Evolutionary conservation across 257 asterid species (phyloP), one percentile per base, ranked within the genome.

Genomic region (Solanum clarkiae): DNA sequence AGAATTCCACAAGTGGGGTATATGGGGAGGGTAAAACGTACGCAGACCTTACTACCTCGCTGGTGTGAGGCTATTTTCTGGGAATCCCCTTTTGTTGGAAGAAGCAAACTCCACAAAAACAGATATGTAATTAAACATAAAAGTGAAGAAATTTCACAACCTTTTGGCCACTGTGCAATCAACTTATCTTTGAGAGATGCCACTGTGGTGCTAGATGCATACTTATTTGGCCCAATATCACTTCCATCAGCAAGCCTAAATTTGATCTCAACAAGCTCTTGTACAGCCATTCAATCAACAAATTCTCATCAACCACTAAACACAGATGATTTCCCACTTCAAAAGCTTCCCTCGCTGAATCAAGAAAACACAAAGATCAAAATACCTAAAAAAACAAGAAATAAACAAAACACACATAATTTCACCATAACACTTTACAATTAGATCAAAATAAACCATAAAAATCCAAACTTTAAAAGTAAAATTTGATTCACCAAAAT

Each of bases 241-340:
- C 93, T 91, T 72, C 98, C 98, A 91, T 95, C 99, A 86, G 95
- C 95, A 86, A 95, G 98, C 92, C 99, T 93, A 89, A 95, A 95
- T 90, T 93, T 95, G 87, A 95, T 88, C 55, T 94, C 97, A 84
- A 95, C 92, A 92, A 94, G 90, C 85, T 95, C 99, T 88, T 92
- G 94, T 85, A 85, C 94, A 92, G 97, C 97, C 99, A 95, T 95
- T 26, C 81, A 75, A 49, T 1, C 0, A 74, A 47, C 81, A 74
- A 74, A 3, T 24, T 85, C 89, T 88, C 77, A 81, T 75, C 89
- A 84, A 84, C 91, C 84, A 87, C 88, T 69, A 85, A 77, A 69
- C 84, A 92, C 71, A 85, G 55, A 82, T 80, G 36, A 47, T 20
- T 44, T 72, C 56, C 81, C 82, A 49, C 71, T 20, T 74, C 60